Percentiles rank a stretch among this genome's conserved stretches.
Evolutionary conservation across 192 early-diverging fungal species (phyloP).

Genomic region (Podila clonocystis): DNA sequence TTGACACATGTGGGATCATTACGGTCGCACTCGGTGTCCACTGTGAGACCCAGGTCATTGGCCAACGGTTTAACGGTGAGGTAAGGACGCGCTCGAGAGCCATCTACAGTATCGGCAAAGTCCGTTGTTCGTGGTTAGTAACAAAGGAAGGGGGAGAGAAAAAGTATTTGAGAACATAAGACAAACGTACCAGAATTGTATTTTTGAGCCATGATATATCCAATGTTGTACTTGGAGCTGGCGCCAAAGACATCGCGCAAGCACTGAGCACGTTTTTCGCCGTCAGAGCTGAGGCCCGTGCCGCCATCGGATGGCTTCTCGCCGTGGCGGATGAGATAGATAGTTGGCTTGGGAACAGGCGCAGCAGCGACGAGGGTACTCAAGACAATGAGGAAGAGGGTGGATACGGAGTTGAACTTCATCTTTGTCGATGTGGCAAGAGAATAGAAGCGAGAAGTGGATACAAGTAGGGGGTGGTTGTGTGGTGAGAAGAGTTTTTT

Average conservation of each 20-base stretch:
- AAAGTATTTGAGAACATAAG: not conserved
- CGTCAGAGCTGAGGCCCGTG: not conserved
- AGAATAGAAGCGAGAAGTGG: too few species aligned
- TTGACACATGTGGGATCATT: conserved; percentile 2
- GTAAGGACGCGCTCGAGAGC: not conserved
- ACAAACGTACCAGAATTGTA: not conserved
- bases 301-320: conserved; percentile 2
- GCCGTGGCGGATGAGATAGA: conserved; percentile 8
- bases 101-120: not conserved
- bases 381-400: conserved; percentile 1
- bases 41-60: not conserved
- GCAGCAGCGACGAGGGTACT: not conserved
- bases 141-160: not conserved
- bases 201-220: not conserved
- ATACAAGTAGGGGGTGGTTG: too few species aligned
- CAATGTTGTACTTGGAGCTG: conserved; percentile 3
- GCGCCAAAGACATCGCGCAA: conserved; percentile 2
- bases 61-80: conserved; percentile 1
- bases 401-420: not conserved
- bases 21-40: not conserved
- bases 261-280: conserved; percentile 8
- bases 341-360: not conserved
- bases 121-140: not conserved
- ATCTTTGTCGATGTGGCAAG: not conserved
- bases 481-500: too few species aligned